These are phyloP conservation scores for Oryza meridionalis DNA, from an alignment of 176 grass and related monocot species.

Conservation along the genomic window DNA sequence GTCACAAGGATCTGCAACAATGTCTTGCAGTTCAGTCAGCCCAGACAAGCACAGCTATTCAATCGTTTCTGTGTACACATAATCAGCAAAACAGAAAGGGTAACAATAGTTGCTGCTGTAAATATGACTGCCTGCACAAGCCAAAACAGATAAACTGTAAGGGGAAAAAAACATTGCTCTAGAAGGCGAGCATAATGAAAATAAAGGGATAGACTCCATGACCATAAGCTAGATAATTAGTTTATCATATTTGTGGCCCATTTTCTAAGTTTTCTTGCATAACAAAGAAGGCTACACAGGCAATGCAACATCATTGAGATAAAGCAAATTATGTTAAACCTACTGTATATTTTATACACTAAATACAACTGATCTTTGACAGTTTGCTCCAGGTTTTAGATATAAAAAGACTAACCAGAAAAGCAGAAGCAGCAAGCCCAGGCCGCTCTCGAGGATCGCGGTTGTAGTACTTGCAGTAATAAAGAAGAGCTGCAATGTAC, in stretches of 20 bases:
- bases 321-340: neutral
- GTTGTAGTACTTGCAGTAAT: constrained; percentile 89
- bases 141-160: constrained; percentile 24
- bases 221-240: neutral
- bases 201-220: neutral
- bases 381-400: neutral
- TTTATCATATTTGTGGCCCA: neutral
- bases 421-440: constrained; percentile 80
- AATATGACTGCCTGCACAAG: constrained; percentile 55
- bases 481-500: constrained; percentile 78
- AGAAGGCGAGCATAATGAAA: neutral
- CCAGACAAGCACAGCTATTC: constrained; percentile 32
- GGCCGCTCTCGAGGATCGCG: constrained; percentile 89
- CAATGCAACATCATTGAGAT: neutral
- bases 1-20: constrained; percentile 7
- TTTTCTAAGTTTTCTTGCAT: neutral
- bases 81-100: constrained; percentile 55
- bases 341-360: neutral
- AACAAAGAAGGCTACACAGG: neutral
- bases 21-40: constrained; percentile 32
- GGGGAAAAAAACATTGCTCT: neutral
- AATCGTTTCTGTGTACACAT: constrained; percentile 46
- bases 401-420: constrained; percentile 67
- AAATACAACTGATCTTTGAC: neutral
- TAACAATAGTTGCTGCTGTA: constrained; percentile 56